A percentile compares a stretch with the other conserved stretches of the same genome.
Conservation (phyloP, 345 rosid genomes). For the Raphanus raphanistrum region DNA sequence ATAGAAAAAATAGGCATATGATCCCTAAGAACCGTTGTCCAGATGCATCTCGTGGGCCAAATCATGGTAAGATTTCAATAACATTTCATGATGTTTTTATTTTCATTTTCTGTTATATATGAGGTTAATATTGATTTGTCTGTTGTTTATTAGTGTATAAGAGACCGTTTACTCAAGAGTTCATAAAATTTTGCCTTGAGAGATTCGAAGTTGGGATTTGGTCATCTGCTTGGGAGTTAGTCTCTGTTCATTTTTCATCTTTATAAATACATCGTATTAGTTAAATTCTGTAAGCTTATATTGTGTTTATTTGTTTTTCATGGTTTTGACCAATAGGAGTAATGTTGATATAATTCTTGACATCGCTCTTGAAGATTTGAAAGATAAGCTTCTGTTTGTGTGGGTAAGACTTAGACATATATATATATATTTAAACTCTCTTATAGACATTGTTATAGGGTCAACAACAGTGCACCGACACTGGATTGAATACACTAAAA, state of each 20-base stretch:
- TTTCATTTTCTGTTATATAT: neutral
- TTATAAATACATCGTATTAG: neutral
- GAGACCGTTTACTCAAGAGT: conserved; percentile 34
- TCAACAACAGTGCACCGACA: conserved; percentile 38
- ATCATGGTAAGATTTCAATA: conserved; percentile 18
- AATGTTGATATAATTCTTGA: conserved; percentile 28
- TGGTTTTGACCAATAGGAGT: neutral
- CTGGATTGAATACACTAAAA: conserved; percentile 35
- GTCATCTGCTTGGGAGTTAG: neutral
- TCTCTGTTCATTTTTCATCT: neutral
- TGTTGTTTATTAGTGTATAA: conserved; percentile 30
- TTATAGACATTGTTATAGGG: conserved; percentile 19
- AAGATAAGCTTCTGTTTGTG: conserved; percentile 37
- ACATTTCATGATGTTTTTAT: neutral
- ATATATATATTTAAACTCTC: neutral
- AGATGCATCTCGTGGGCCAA: conserved; percentile 38
- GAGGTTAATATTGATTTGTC: neutral
- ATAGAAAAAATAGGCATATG: neutral
- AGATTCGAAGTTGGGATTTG: conserved; percentile 52
- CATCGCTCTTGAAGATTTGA: conserved; percentile 14
- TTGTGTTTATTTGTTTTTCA: neutral
- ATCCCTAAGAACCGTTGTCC: neutral
- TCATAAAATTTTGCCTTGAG: conserved; percentile 47
- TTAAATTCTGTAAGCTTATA: neutral
- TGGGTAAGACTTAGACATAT: conserved; percentile 35